Evolutionary conservation across 2,329 filamentous ascomycete species (phyloP), one percentile per base, ranked within the genome.

Genomic region (Phialophora expanda): DNA sequence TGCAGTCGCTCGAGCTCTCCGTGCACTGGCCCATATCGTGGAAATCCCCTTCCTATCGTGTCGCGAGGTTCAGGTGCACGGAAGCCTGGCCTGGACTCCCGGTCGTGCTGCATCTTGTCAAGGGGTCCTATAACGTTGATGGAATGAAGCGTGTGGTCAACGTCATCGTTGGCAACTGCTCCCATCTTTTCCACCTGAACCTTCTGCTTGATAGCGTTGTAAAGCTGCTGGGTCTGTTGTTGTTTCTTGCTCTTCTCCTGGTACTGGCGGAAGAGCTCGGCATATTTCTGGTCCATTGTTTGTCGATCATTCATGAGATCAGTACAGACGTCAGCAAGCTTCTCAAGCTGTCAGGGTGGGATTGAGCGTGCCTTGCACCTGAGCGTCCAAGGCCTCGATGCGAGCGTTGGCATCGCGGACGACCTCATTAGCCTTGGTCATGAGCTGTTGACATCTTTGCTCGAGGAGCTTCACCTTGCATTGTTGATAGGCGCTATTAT

Each of bases 341-440:
- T 58, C 56, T 34, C 14, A n/a, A 8, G 9, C 80, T 84, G 44
- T 65, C 5, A 44, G 14, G 9, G 65, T 22, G 61, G 2, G 51
- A 12, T 24, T 12, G 9, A 8, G 17, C 56, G 17, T 22, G 90
- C 90, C 82, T 64, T 85, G 79, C 28, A 93, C 75, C 73, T 87
- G 89, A 32, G 86, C 84, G 60, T 90, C 87, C 14, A 95, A 78
- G 48, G 77, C 83, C 26, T 85, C 83, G 62, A 94, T 90, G 73
- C 94, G 87, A 0, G 85, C 77, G 73, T 94, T 93, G 7, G 91
- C 90, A 67, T 94, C 89, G 68, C 88, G 86, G 54, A 93, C 85
- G 1, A 91, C 81, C 71, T 89, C 90, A 71, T 95, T 90, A 74
- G 93, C 84, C 51, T 91, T 85, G 12, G 83, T 78, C 70, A 83